Conservation (phyloP, 2,329 filamentous ascomycete genomes). For the Sphaerostilbella broomeana region DNA sequence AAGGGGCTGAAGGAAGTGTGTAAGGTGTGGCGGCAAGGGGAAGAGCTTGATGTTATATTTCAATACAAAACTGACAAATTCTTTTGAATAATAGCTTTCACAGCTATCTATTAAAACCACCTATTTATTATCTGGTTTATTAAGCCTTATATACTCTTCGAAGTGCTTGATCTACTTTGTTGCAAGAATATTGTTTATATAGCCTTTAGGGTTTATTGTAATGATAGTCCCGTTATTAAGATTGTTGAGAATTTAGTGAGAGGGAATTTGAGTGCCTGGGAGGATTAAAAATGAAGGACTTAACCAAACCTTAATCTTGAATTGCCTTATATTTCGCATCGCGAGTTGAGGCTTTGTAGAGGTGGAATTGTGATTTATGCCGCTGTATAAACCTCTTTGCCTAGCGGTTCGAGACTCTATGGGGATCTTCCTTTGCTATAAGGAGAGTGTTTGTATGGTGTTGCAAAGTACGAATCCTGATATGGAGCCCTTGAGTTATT, state of each 20-base stretch:
- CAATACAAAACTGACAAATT: background rate
- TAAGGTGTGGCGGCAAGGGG: background rate
- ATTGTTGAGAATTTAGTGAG: background rate
- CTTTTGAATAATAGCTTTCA: slow-evolving; percentile 1
- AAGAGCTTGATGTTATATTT: slow-evolving; percentile 9
- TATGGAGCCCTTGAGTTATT: background rate
- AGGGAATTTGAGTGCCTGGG: background rate
- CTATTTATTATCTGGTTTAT: background rate
- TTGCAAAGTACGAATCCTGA: background rate
- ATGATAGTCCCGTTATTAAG: background rate
- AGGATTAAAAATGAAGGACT: background rate
- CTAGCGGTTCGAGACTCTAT: background rate
- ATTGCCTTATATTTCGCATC: background rate
- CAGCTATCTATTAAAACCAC: slow-evolving; percentile 1
- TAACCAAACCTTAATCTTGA: background rate
- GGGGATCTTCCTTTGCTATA: background rate
- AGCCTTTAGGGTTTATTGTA: background rate
- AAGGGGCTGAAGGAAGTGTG: slow-evolving; percentile 1
- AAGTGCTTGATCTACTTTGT: background rate
- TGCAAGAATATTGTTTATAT: background rate
- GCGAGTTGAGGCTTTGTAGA: background rate
- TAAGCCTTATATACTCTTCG: background rate
- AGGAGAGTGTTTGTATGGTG: background rate
- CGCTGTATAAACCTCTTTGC: background rate
- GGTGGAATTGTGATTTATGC: background rate